A percentile compares a stretch with the other conserved stretches of the same genome.
These are phyloP conservation scores for Fusarium denticulatum DNA, from an alignment of 2,329 filamentous ascomycete species.

Conservation along the genomic window DNA sequence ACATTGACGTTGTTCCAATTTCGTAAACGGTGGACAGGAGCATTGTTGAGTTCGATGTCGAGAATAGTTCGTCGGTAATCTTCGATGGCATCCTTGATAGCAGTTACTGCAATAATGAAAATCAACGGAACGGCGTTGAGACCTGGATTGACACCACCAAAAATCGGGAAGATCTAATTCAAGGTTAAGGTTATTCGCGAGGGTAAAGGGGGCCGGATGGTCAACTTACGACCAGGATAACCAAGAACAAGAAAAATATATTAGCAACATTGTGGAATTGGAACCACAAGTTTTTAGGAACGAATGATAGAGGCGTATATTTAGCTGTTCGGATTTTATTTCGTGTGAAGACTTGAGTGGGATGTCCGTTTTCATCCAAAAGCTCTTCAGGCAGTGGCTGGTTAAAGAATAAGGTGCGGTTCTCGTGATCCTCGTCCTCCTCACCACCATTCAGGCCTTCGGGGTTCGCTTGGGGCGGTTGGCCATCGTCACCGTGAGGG, in stretches of 20 bases:
- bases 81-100: conserved; percentile 94
- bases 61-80: conserved; percentile 92
- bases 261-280: conserved; percentile 99
- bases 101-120: conserved; percentile 87
- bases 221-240: conserved; percentile 86
- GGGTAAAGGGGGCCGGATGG: neutral
- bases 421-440: conserved; percentile 54
- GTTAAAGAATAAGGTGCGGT: conserved; percentile 84
- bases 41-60: conserved; percentile 95
- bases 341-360: conserved; percentile 75
- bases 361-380: conserved; percentile 83
- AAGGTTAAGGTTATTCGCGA: conserved; percentile 32
- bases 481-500: conserved; percentile 36
- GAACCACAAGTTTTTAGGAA: conserved; percentile 96
- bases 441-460: conserved; percentile 49
- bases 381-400: conserved; percentile 77
- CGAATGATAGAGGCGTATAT: conserved; percentile 93
- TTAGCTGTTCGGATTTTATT: conserved; percentile 99
- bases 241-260: conserved; percentile 96
- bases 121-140: conserved; percentile 92
- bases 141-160: conserved; percentile 89
- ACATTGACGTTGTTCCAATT: conserved; percentile 96
- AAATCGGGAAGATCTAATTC: conserved; percentile 90
- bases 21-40: conserved; percentile 87
- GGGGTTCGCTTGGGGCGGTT: conserved; percentile 43